Conservation (phyloP, 202 grass and related monocot species). For the Schoenoplectus tabernaemontani region DNA sequence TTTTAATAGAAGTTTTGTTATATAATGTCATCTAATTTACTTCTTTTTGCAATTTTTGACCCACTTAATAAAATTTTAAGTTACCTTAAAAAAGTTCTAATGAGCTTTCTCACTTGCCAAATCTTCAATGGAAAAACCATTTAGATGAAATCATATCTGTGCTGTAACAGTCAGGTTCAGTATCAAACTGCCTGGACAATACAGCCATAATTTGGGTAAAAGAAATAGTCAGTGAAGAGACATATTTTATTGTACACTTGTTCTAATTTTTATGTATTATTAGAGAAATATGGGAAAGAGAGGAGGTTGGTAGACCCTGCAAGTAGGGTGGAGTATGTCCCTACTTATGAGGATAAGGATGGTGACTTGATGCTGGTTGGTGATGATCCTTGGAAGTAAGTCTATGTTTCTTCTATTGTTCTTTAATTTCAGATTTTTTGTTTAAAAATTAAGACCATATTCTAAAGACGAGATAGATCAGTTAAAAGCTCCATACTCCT, state of each 20-base stretch:
- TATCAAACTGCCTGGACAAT: neutral
- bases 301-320: constrained; percentile 1
- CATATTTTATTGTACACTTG: neutral
- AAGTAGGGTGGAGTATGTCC: constrained; percentile 44
- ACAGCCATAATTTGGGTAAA: neutral
- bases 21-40: too few species aligned
- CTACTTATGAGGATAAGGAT: constrained; percentile 92
- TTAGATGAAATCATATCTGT: neutral
- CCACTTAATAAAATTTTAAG: too few species aligned
- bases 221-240: neutral
- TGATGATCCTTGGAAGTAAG: constrained; percentile 96
- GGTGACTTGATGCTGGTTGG: constrained; percentile 96
- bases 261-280: neutral
- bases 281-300: constrained; percentile 18
- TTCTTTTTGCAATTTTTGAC: too few species aligned
- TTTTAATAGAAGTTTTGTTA: too few species aligned
- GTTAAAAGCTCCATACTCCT: neutral
- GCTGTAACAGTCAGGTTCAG: neutral
- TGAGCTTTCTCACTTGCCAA: too few species aligned
- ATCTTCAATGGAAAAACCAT: neutral
- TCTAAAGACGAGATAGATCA: neutral
- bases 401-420: neutral
- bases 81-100: too few species aligned
- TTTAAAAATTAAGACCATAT: neutral
- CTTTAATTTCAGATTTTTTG: neutral